Evolutionary conservation across 805 yeast species (phyloP).

Genomic region (Barnettozyma vustinii): DNA sequence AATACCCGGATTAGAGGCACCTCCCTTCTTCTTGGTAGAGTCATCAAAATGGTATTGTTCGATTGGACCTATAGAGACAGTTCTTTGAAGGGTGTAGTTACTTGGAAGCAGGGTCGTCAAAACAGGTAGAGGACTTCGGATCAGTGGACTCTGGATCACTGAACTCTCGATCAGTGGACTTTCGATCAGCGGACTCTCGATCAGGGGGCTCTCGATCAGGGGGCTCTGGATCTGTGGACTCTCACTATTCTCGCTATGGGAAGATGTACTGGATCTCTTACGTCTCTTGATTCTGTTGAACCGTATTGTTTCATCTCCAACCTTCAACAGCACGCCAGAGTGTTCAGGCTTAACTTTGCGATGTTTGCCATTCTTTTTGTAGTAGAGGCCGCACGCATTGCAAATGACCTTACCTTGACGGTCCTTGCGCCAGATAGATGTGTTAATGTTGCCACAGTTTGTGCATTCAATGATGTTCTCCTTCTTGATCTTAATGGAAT

Average conservation of each 20-base stretch:
- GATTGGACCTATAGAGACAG: background rate
- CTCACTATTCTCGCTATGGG: background rate
- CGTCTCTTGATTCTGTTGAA: slow-evolving; percentile 21
- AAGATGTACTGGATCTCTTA: slow-evolving; percentile 6
- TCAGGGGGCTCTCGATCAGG: background rate
- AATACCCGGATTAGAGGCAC: background rate
- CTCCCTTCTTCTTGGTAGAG: background rate
- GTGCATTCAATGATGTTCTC: slow-evolving; percentile 43
- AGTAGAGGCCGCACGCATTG: slow-evolving; percentile 91
- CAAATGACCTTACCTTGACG: slow-evolving; percentile 86
- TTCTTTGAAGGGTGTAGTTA: background rate
- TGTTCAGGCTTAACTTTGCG: slow-evolving; percentile 8
- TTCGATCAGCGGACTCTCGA: background rate
- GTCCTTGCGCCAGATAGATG: slow-evolving; percentile 91
- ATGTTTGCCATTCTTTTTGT: slow-evolving; percentile 38
- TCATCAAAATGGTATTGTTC: slow-evolving; percentile 2
- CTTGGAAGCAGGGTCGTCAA: background rate
- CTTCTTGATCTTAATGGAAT: slow-evolving; percentile 11
- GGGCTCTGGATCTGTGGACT: background rate
- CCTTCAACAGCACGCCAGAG: slow-evolving; percentile 16
- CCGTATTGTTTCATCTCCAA: slow-evolving; percentile 17
- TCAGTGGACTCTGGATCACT: background rate
- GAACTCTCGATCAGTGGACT: no score
- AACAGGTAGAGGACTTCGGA: background rate
- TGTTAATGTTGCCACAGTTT: slow-evolving; percentile 83